Conservation (phyloP, 2,329 filamentous ascomycete species). For the Alternaria dauci region DNA sequence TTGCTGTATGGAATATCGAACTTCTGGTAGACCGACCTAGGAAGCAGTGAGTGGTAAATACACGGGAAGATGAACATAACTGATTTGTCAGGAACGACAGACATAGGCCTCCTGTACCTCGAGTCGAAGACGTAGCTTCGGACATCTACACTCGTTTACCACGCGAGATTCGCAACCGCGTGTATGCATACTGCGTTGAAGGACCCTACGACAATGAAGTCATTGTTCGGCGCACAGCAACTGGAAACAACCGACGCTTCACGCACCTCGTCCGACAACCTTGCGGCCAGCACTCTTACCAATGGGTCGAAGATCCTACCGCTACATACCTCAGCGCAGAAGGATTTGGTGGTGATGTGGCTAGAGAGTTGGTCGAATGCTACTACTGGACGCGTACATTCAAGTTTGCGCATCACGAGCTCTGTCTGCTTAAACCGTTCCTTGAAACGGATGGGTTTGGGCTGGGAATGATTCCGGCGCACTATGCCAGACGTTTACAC, state of each 20-base stretch:
- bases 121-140: neutral
- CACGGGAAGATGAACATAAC: neutral
- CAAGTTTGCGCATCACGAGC: slow-evolving; percentile 30
- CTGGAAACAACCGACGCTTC: neutral
- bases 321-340: slow-evolving; percentile 5
- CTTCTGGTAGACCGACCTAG: neutral
- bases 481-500: slow-evolving; percentile 22
- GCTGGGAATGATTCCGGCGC: slow-evolving; percentile 18
- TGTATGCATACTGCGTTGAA: slow-evolving; percentile 30
- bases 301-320: slow-evolving; percentile 30
- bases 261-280: slow-evolving; percentile 26
- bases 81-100: slow-evolving; percentile 8
- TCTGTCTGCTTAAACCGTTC: slow-evolving; percentile 21
- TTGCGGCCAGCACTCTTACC: slow-evolving; percentile 21
- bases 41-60: slow-evolving; percentile 9
- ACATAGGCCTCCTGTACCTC: neutral
- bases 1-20: neutral
- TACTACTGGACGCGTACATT: slow-evolving; percentile 33
- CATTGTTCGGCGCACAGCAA: slow-evolving; percentile 23
- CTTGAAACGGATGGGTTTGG: slow-evolving; percentile 20
- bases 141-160: slow-evolving; percentile 22
- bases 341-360: slow-evolving; percentile 8
- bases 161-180: slow-evolving; percentile 31
- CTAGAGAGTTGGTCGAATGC: slow-evolving; percentile 27
- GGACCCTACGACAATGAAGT: slow-evolving; percentile 31